Conservation (phyloP, 768 basidiomycete species). For the Hygrocybe coccinea region DNA sequence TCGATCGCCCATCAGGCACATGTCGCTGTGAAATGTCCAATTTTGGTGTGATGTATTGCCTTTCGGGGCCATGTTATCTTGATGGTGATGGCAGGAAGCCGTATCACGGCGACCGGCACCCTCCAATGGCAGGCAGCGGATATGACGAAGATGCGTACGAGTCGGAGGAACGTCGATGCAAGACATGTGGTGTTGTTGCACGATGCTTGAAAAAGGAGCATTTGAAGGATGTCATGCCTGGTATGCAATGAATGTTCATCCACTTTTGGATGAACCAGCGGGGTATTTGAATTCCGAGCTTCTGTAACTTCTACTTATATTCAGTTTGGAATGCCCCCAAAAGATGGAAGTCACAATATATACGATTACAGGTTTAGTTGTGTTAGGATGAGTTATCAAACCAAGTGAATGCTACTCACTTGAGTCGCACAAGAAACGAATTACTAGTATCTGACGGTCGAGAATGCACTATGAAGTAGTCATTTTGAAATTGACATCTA, state of each 20-base stretch:
- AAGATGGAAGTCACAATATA: too few relatives aligned
- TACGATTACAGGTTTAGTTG: too few relatives aligned
- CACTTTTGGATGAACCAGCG: neutral
- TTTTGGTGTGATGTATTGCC: constrained; percentile 16
- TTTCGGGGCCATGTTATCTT: constrained; percentile 12
- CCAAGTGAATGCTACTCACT: too few relatives aligned
- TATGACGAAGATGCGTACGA: constrained; percentile 16
- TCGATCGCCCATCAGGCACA: constrained; percentile 13
- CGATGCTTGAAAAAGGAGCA: constrained; percentile 20
- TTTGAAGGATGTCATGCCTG: constrained; percentile 18
- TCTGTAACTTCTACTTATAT: too few relatives aligned
- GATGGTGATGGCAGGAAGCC: constrained; percentile 14
- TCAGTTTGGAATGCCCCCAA: too few relatives aligned
- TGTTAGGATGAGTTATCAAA: too few relatives aligned
- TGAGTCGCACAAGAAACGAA: too few relatives aligned
- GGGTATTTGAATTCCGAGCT: too few relatives aligned
- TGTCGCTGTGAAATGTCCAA: constrained; percentile 16
- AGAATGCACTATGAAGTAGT: too few relatives aligned
- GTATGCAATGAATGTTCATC: constrained; percentile 6
- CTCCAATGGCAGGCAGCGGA: constrained; percentile 12
- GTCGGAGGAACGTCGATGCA: constrained; percentile 12
- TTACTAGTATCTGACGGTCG: too few relatives aligned
- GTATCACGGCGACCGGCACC: constrained; percentile 18
- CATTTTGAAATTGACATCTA: too few relatives aligned
- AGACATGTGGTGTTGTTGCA: constrained; percentile 16